These are phyloP conservation scores for Fomitopsis pinicola DNA, from an alignment of 1,284 basidiomycete species.

Conservation along the genomic window DNA sequence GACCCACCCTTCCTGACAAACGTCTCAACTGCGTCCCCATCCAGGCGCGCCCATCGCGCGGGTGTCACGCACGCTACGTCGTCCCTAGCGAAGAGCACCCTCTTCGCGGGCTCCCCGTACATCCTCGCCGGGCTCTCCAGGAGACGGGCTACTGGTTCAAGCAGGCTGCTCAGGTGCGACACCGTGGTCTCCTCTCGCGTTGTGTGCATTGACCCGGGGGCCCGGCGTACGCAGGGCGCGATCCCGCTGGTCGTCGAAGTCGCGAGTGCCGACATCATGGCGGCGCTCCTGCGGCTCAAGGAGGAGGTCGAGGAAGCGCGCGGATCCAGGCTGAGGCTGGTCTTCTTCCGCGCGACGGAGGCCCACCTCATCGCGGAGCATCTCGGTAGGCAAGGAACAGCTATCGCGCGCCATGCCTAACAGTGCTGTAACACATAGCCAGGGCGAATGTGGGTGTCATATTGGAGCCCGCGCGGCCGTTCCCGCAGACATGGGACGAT, in stretches of 20 bases:
- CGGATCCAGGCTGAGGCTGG: conserved; percentile 53
- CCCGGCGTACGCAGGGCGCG: conserved; percentile 15
- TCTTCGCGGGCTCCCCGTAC: conserved; percentile 55
- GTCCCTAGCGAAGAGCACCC: conserved; percentile 49
- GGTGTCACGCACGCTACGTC: conserved; percentile 62
- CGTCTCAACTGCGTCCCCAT: background rate
- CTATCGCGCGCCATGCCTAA: background rate
- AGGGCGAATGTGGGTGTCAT: conserved; percentile 49
- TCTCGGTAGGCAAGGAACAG: conserved; percentile 32
- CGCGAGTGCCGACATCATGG: conserved; percentile 51
- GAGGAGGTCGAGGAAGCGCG: conserved; percentile 62
- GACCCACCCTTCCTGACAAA: background rate
- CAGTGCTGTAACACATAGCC: conserved; percentile 33
- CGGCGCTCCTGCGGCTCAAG: conserved; percentile 70
- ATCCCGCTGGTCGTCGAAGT: conserved; percentile 50
- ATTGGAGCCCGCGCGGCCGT: conserved; percentile 43
- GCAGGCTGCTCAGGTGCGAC: conserved; percentile 50
- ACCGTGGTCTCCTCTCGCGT: background rate
- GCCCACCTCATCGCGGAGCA: conserved; percentile 72
- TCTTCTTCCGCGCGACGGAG: conserved; percentile 73
- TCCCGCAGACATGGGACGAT: conserved; percentile 48
- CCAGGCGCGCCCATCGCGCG: conserved; percentile 54
- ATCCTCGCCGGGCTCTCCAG: conserved; percentile 51
- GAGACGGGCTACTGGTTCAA: conserved; percentile 45
- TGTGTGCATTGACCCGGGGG: background rate